phyloP scores from a whole-genome alignment of 2,329 filamentous ascomycete species.

The Ophiocordyceps camponoti-leonardi region DNA sequence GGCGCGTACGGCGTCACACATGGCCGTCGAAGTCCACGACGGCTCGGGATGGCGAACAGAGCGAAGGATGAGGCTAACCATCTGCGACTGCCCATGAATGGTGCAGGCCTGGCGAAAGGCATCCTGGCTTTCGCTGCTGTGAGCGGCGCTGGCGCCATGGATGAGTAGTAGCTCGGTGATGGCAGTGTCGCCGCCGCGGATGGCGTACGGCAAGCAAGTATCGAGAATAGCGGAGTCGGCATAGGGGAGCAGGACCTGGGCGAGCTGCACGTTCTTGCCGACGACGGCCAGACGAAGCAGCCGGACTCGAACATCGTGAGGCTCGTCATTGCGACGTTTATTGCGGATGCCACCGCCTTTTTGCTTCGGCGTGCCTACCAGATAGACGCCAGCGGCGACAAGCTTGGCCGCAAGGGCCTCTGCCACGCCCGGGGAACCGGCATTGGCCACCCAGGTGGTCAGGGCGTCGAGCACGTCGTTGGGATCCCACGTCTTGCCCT shows the following conservation, averaged over 20 bases:
- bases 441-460: slow-evolving; percentile 27
- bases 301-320: slow-evolving; percentile 28
- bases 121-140: slow-evolving; percentile 31
- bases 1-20: slow-evolving; percentile 31
- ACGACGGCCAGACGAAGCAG: slow-evolving; percentile 33
- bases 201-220: slow-evolving; percentile 28
- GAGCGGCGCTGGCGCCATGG: slow-evolving; percentile 30
- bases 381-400: slow-evolving; percentile 28
- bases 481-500: slow-evolving; percentile 33
- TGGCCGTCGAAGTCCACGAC: slow-evolving; percentile 26
- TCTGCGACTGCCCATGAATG: slow-evolving; percentile 23
- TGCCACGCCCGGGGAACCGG: slow-evolving; percentile 35
- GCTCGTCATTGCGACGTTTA: slow-evolving; percentile 31
- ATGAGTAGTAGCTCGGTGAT: slow-evolving; percentile 30
- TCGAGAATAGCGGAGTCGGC: slow-evolving; percentile 34
- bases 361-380: slow-evolving; percentile 29
- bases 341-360: slow-evolving; percentile 28
- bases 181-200: slow-evolving; percentile 22
- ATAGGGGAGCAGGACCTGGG: slow-evolving; percentile 34
- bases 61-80: slow-evolving; percentile 30
- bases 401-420: slow-evolving; percentile 36
- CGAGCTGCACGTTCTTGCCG: slow-evolving; percentile 31
- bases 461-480: slow-evolving; percentile 35
- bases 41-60: slow-evolving; percentile 28
- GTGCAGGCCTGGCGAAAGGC: slow-evolving; percentile 34